Conservation (phyloP, 2,329 filamentous ascomycete genomes). For the Huntiella abstrusa region DNA sequence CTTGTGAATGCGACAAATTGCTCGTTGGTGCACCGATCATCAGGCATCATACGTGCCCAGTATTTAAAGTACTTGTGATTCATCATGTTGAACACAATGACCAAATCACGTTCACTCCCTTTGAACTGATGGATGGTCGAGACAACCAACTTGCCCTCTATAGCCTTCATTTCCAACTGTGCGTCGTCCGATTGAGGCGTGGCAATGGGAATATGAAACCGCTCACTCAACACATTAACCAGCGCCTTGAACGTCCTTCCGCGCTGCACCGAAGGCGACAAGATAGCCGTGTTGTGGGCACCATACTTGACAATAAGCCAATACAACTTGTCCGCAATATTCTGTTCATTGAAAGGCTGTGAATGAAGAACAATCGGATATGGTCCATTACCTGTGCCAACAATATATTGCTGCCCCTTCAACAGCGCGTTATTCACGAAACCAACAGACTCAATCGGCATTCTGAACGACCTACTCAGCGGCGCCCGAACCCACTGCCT, state of each 20-base stretch:
- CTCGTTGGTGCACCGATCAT: slow-evolving; percentile 17
- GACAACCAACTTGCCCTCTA: slow-evolving; percentile 16
- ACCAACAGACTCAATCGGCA: slow-evolving; percentile 14
- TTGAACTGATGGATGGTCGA: slow-evolving; percentile 20
- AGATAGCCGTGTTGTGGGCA: slow-evolving; percentile 8
- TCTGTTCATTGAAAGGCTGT: slow-evolving; percentile 2
- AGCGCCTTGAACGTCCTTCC: background rate
- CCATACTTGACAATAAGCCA: slow-evolving; percentile 14
- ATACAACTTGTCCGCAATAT: slow-evolving; percentile 13
- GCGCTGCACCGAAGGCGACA: slow-evolving; percentile 2
- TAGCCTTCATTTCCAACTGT: slow-evolving; percentile 15
- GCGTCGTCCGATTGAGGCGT: slow-evolving; percentile 15
- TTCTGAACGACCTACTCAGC: slow-evolving; percentile 16
- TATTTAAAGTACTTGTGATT: slow-evolving; percentile 15
- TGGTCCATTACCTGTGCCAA: slow-evolving; percentile 16
- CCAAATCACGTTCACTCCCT: slow-evolving; percentile 17
- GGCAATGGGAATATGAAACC: slow-evolving; percentile 13
- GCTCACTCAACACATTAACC: slow-evolving; percentile 3
- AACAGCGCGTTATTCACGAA: slow-evolving; percentile 17
- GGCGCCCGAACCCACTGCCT: slow-evolving; percentile 13
- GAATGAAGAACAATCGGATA: slow-evolving; percentile 16
- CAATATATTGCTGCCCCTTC: slow-evolving; percentile 15
- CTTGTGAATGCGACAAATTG: slow-evolving; percentile 18
- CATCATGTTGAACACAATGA: slow-evolving; percentile 15
- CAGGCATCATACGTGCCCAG: slow-evolving; percentile 15